A percentile compares a stretch with the other conserved stretches of the same genome.
Conservation (phyloP, 2,329 filamentous ascomycete species). For the Hypoxylon sp. region DNA sequence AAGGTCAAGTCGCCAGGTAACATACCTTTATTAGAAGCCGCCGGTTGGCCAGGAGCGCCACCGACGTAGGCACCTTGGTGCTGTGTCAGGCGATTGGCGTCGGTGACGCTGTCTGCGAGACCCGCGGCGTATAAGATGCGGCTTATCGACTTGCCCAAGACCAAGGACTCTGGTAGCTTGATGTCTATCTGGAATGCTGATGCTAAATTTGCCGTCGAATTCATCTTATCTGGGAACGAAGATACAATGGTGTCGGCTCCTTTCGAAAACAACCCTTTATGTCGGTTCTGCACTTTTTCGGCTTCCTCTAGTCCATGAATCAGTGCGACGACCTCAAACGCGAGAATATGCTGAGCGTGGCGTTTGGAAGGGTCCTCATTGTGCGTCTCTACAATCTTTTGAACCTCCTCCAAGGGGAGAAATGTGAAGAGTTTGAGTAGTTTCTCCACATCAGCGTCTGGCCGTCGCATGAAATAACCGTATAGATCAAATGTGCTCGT, state of each 20-base stretch:
- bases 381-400: constrained; percentile 73
- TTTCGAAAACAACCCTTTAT: constrained; percentile 59
- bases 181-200: constrained; percentile 60
- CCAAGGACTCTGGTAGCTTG: constrained; percentile 65
- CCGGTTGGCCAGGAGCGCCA: constrained; percentile 53
- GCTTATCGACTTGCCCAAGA: constrained; percentile 63
- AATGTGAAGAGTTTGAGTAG: constrained; percentile 94
- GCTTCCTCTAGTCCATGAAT: constrained; percentile 77
- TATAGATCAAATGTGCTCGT: constrained; percentile 89
- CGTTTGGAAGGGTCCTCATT: constrained; percentile 72
- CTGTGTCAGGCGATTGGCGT: constrained; percentile 66
- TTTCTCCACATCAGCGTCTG: constrained; percentile 81
- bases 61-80: constrained; percentile 69
- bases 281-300: constrained; percentile 64
- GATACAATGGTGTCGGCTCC: constrained; percentile 21
- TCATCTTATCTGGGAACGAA: constrained; percentile 34
- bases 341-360: constrained; percentile 82
- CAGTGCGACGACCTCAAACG: constrained; percentile 81
- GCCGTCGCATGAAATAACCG: constrained; percentile 83
- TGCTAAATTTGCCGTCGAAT: constrained; percentile 54
- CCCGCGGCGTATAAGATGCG: constrained; percentile 68
- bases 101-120: constrained; percentile 62
- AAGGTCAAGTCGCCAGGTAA: constrained; percentile 64
- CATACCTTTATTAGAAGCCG: constrained; percentile 48
- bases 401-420: constrained; percentile 75